Evolutionary conservation across 116 monocot genomes (phyloP).

Genomic region (Zostera marina): DNA sequence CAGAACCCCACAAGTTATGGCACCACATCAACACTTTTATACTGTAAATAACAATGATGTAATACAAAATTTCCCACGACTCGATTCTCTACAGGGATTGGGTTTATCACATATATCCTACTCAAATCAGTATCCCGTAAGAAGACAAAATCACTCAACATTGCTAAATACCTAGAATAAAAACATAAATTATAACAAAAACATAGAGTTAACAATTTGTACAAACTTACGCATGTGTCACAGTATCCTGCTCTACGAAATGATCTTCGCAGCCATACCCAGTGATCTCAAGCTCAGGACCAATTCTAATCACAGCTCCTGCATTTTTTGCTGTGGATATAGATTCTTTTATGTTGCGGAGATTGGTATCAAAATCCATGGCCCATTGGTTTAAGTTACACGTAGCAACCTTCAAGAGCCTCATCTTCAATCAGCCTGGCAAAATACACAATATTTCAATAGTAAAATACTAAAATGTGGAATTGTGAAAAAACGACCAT

Average conservation of each 20-base stretch:
- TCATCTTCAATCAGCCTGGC: constrained; percentile 26
- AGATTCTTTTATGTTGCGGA: constrained; percentile 71
- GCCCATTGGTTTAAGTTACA: constrained; percentile 98
- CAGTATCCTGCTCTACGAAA: constrained; percentile 88
- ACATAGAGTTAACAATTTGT: background rate
- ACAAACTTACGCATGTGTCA: constrained; percentile 57
- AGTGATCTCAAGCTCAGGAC: constrained; percentile 91
- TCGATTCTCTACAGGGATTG: no score
- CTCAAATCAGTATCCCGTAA: no score
- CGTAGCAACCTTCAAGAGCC: constrained; percentile 79
- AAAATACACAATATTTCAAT: no score
- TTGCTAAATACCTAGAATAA: background rate
- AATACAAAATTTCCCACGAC: no score
- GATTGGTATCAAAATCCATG: constrained; percentile 91
- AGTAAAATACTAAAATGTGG: no score
- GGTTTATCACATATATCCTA: no score
- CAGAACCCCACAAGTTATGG: no score
- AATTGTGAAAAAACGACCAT: no score
- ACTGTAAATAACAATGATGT: no score
- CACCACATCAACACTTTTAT: no score
- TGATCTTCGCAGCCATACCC: constrained; percentile 99
- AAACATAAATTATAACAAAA: background rate
- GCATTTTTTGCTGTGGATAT: constrained; percentile 52
- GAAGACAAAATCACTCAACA: background rate
- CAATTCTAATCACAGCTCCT: constrained; percentile 61